A percentile compares a stretch with the other conserved stretches of the same genome.
These are phyloP conservation scores for Ophioceras dolichostomum DNA, from an alignment of 2,329 filamentous ascomycete species.

Conservation along the genomic window DNA sequence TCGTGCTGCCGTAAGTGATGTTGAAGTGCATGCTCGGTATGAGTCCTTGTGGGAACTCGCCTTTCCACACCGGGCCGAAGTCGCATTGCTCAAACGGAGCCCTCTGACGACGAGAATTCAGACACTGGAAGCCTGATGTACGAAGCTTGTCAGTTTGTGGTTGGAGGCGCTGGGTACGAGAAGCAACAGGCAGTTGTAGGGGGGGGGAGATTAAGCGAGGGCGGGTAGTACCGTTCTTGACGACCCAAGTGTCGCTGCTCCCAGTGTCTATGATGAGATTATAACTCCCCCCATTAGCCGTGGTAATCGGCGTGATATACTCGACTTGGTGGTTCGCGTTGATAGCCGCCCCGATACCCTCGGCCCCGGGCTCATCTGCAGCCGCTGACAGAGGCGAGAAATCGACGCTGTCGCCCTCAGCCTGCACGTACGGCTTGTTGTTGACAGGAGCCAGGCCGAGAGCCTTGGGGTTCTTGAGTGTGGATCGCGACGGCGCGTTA, in stretches of 20 bases:
- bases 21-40: conserved; percentile 16
- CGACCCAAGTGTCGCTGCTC: conserved; percentile 18
- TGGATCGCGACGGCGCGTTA: not conserved
- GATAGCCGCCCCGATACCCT: conserved; percentile 2
- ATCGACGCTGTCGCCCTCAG: not conserved
- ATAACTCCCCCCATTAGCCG: conserved; percentile 11
- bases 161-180: too few species aligned
- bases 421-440: not conserved
- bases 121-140: conserved; percentile 12
- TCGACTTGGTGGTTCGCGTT: conserved; percentile 12
- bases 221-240: too few species aligned
- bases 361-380: not conserved
- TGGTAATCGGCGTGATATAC: conserved; percentile 17
- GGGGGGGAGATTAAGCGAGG: too few species aligned
- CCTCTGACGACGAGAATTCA: conserved; percentile 11
- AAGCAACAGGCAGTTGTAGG: too few species aligned
- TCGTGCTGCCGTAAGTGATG: conserved; percentile 15
- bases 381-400: not conserved
- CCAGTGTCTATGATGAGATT: conserved; percentile 18
- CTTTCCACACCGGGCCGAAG: conserved; percentile 15
- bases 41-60: conserved; percentile 15
- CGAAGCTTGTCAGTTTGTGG: not conserved
- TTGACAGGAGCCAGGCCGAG: not conserved
- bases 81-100: conserved; percentile 10
- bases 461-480: not conserved